Percentiles rank a stretch among this genome's conserved stretches.
phyloP scores from a whole-genome alignment of 2,329 filamentous ascomycete genomes.

The Teratosphaeriaceae sp. region DNA sequence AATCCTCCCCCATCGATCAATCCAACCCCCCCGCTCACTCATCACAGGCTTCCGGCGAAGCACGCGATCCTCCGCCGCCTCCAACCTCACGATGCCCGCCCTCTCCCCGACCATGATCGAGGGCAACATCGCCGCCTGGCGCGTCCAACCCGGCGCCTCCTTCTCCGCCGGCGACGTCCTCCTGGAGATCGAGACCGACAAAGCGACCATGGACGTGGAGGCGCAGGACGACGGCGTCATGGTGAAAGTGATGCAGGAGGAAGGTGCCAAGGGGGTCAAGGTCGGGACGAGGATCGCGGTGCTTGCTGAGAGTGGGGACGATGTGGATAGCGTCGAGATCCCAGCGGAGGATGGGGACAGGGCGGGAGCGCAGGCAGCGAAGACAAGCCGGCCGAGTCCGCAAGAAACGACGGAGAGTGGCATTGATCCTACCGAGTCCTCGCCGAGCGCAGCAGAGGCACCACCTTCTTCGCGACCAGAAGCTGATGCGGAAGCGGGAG shows the following conservation, averaged over 20 bases:
- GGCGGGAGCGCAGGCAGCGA: constrained; percentile 32
- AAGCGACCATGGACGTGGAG: constrained; percentile 92
- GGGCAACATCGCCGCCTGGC: constrained; percentile 80
- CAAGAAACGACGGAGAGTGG: constrained; percentile 15
- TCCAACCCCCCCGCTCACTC: neutral
- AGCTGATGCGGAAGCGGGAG: constrained; percentile 6
- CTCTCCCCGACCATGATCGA: constrained; percentile 92
- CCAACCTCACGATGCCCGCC: constrained; percentile 87
- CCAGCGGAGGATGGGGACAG: constrained; percentile 57
- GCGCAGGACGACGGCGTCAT: constrained; percentile 83
- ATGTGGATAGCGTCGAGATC: constrained; percentile 66
- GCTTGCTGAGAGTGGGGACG: constrained; percentile 73
- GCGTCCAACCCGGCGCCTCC: constrained; percentile 77
- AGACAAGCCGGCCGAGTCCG: constrained; percentile 14
- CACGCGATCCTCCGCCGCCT: constrained; percentile 53
- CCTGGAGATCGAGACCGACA: constrained; percentile 89
- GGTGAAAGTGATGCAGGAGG: constrained; percentile 70
- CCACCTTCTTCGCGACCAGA: constrained; percentile 21
- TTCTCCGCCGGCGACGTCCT: constrained; percentile 80
- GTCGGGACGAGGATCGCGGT: constrained; percentile 79
- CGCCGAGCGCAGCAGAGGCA: constrained; percentile 18
- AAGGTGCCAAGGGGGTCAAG: constrained; percentile 69
- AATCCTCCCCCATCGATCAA: constrained; percentile 1
- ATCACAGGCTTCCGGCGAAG: constrained; percentile 22
- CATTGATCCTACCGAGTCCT: constrained; percentile 16